Conservation (phyloP, 2,329 filamentous ascomycete genomes). For the Plenodomus tracheiphilus region DNA sequence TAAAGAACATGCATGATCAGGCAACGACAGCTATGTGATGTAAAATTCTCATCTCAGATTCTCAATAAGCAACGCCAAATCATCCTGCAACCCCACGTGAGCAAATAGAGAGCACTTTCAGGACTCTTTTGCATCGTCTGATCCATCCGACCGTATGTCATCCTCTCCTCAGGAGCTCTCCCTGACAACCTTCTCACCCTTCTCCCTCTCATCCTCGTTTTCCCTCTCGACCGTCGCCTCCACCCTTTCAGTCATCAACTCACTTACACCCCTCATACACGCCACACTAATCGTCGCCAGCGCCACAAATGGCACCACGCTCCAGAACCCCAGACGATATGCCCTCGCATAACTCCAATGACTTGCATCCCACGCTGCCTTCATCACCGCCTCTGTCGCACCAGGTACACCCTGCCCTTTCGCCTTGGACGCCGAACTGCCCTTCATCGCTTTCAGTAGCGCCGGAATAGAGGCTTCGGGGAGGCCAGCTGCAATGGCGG, state of each 20-base stretch:
- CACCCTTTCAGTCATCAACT: slow-evolving; percentile 37
- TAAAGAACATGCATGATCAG: no score
- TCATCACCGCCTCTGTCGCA: slow-evolving; percentile 20
- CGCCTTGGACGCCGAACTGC: slow-evolving; percentile 13
- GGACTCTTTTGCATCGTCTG: no score
- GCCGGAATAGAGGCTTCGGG: slow-evolving; percentile 21
- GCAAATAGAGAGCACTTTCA: no score
- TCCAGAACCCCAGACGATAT: slow-evolving; percentile 36
- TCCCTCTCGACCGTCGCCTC: slow-evolving; percentile 37
- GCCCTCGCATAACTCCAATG: slow-evolving; percentile 35
- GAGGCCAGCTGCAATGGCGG: slow-evolving; percentile 26
- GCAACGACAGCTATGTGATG: no score
- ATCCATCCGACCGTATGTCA: no score
- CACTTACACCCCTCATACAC: slow-evolving; percentile 32
- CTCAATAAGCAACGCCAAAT: no score
- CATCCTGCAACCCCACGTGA: no score
- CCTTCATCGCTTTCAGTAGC: slow-evolving; percentile 25
- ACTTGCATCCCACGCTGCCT: slow-evolving; percentile 28
- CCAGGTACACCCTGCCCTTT: slow-evolving; percentile 16
- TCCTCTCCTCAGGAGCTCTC: no score
- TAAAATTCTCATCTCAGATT: no score
- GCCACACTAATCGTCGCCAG: slow-evolving; percentile 28
- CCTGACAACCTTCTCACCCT: not conserved
- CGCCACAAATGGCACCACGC: slow-evolving; percentile 37
- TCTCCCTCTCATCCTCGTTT: slow-evolving; percentile 13